phyloP scores from a whole-genome alignment of 495 filamentous ascomycete genomes.

The Penicillium diatomitis region DNA sequence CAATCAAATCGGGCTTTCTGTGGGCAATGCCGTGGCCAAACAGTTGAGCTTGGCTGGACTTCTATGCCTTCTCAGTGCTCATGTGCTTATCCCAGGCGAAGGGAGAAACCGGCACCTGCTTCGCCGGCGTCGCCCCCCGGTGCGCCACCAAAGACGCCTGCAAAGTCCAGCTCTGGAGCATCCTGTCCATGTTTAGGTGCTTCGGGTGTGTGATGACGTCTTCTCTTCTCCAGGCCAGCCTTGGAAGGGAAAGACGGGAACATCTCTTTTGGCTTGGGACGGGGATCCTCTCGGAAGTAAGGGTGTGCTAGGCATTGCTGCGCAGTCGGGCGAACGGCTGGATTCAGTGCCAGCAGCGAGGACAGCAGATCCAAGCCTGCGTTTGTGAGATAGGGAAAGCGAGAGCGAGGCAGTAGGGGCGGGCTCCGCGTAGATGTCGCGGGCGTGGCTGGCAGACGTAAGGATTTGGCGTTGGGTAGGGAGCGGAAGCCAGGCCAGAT shows the following conservation, averaged over 20 bases:
- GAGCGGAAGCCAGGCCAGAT: constrained; percentile 82
- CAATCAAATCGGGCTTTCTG: too few species aligned
- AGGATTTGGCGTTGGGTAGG: constrained; percentile 77
- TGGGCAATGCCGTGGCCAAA: too few species aligned
- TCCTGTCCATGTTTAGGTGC: constrained; percentile 73
- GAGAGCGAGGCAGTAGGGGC: constrained; percentile 46
- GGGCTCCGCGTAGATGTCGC: constrained; percentile 10
- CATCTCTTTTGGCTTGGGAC: constrained; percentile 76
- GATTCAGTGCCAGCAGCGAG: constrained; percentile 66
- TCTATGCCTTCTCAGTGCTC: neutral
- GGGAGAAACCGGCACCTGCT: constrained; percentile 71
- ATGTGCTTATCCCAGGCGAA: constrained; percentile 51
- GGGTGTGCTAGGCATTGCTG: constrained; percentile 62
- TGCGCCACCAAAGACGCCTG: constrained; percentile 74
- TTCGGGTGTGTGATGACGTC: constrained; percentile 65
- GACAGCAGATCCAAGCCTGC: constrained; percentile 63
- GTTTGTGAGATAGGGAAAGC: constrained; percentile 72
- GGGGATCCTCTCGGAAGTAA: constrained; percentile 86
- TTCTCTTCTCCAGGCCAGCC: constrained; percentile 80
- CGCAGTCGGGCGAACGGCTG: constrained; percentile 59
- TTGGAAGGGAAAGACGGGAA: constrained; percentile 92
- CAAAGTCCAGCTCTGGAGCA: constrained; percentile 55
- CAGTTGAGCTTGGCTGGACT: neutral
- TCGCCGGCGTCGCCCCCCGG: constrained; percentile 60
- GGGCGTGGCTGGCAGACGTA: constrained; percentile 59